These are phyloP conservation scores for Cucurbitaria berberidis DNA, from an alignment of 2,329 filamentous ascomycete genomes.

Conservation along the genomic window DNA sequence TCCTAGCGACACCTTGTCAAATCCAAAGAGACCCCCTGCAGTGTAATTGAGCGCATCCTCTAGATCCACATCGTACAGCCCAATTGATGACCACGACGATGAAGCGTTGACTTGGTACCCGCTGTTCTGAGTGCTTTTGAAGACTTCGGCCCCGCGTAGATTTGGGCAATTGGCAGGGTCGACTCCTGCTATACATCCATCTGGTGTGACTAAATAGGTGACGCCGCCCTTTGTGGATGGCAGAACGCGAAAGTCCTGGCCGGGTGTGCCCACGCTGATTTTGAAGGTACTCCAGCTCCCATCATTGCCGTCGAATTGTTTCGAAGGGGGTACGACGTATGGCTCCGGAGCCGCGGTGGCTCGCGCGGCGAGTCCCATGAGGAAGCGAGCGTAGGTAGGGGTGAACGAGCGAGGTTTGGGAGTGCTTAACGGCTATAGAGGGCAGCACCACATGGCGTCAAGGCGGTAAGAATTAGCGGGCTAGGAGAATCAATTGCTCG, in stretches of 20 bases:
- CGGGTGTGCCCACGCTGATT: constrained; percentile 49
- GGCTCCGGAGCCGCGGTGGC: constrained; percentile 25
- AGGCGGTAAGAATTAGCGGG: background rate
- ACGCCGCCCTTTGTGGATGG: constrained; percentile 43
- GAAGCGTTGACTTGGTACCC: constrained; percentile 42
- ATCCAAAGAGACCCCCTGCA: constrained; percentile 39
- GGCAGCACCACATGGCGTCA: constrained; percentile 1
- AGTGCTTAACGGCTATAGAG: background rate
- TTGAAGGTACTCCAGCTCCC: constrained; percentile 52
- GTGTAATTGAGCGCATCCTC: constrained; percentile 39
- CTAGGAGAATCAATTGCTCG: background rate
- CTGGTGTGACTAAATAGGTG: constrained; percentile 42
- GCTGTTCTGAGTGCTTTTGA: constrained; percentile 35
- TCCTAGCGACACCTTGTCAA: constrained; percentile 39
- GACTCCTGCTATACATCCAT: constrained; percentile 39
- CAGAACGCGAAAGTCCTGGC: constrained; percentile 47
- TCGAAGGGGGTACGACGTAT: constrained; percentile 41
- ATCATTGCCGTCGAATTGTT: constrained; percentile 50
- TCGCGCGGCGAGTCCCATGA: constrained; percentile 30
- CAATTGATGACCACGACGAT: constrained; percentile 42
- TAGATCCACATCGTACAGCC: constrained; percentile 39
- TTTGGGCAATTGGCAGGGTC: constrained; percentile 40
- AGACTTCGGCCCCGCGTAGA: constrained; percentile 38
- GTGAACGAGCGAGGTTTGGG: background rate
- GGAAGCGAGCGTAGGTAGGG: constrained; percentile 15